Base-by-base conservation (phyloP, 2,329 filamentous ascomycete genomes). In the Paracoccidioides brasiliensis region DNA sequence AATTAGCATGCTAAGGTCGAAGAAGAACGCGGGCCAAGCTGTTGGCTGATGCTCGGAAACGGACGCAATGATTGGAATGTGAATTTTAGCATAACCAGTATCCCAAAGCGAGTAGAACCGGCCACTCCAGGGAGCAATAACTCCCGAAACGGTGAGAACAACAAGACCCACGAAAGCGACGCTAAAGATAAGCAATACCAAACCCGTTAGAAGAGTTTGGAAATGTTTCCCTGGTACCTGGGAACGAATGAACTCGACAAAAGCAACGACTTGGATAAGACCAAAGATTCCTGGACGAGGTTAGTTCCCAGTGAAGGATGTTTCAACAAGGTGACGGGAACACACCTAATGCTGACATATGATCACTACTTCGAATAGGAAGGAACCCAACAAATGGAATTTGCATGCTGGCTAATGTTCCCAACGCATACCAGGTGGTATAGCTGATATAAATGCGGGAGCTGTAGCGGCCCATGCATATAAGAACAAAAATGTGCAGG, bases 31-130 rank as follows among this genome's bases (percentile, higher is more conserved):
- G 2, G 93, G 93, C 93, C 93, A 98, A 45, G 93, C 93, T 41
- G 93, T 98, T 55, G 93, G 93, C 75, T 98, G 93, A 76, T 98
- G 93, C 75, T 98, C 93, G 1, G 93, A 98, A 49, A 98, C 93
- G n/a, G 93, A 98, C 3, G 93, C 93, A 70, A 98, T 98, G 69
- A 98, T 98, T 59, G 93, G 93, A 68, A 98, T 98, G 68, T 98
- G 93, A 61, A 97, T 94, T 79, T 98, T 98, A 66, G 93, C 93
- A 69, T 98, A 98, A 64, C 89, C 86, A 5, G 93, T 98, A 70
- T 98, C 94, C 90, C 91, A 98, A 37, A 98, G 83, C 28, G 94
- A 98, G 77, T 98, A 98, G 80, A 98, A 98, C 65, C 93, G 90
- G 60, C 93, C 93, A 65, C 88, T 90, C 93, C 93, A 98, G 15